phyloP scores from a whole-genome alignment of 768 basidiomycete species.

The Leucocoprinus birnbaumii region DNA sequence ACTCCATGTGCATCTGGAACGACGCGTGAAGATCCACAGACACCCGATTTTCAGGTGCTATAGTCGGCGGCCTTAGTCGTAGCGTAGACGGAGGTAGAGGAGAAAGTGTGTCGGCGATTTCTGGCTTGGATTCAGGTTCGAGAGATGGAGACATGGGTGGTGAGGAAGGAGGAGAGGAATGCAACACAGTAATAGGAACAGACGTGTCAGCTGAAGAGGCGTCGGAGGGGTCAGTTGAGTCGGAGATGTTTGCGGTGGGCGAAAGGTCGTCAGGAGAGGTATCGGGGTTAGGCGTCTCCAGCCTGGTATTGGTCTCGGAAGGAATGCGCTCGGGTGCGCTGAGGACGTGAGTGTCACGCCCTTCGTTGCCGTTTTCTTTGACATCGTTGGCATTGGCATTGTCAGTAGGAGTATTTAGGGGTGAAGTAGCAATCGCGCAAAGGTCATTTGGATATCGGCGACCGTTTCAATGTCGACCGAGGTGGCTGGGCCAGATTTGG shows the following conservation, averaged over 20 bases:
- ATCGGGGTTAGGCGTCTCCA: neutral
- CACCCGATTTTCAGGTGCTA: conserved; percentile 29
- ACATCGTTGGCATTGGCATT: neutral
- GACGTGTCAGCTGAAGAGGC: conserved; percentile 21
- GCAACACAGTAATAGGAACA: conserved; percentile 20
- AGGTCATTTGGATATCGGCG: too few relatives aligned
- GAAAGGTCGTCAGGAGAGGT: neutral
- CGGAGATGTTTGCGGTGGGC: neutral
- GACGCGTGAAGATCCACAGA: conserved; percentile 47
- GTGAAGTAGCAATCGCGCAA: too few relatives aligned
- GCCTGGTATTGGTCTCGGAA: neutral
- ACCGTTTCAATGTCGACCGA: too few relatives aligned
- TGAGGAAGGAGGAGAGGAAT: conserved; percentile 21
- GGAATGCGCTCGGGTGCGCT: neutral
- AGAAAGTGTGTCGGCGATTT: conserved; percentile 9
- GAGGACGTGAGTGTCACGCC: neutral
- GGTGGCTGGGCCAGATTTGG: too few relatives aligned
- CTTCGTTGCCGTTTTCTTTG: neutral
- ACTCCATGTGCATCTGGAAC: conserved; percentile 44
- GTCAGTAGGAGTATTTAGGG: neutral
- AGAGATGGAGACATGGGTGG: conserved; percentile 15
- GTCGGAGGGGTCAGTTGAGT: conserved; percentile 22
- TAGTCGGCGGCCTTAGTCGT: conserved; percentile 21
- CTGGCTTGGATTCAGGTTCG: conserved; percentile 1
- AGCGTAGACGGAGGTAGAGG: conserved; percentile 22